Evolutionary conservation across 345 rosid genomes (phyloP), one percentile per base, ranked within the genome.

Genomic region (Corchorus olitorius): DNA sequence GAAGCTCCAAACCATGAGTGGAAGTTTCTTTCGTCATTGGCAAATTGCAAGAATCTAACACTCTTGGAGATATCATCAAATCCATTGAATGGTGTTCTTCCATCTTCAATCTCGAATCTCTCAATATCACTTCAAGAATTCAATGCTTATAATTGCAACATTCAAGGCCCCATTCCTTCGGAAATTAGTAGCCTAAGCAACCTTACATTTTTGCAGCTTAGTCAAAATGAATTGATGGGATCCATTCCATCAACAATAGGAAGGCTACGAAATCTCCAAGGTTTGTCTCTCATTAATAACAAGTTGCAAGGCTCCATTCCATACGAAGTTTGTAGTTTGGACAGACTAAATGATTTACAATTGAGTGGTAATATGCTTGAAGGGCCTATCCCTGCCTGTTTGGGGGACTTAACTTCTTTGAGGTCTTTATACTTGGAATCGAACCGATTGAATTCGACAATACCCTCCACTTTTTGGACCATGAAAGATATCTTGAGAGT

Each of bases 231-330:
- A 22, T 43, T 77, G 15, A 35, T 37, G 3, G 80, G 78, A 12
- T n/a, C 75, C 0, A 62, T 80, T 45, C 86, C 83, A 0, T 6
- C 2, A n/a, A 5, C 75, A 71, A 35, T 77, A 53, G 73, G 79
- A 17, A 59, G 60, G 63, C n/a, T 79, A 8, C 33, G 11, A 10
- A 8, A n/a, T 0, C 72, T 79, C 8, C 78, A 79, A 70, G 62
- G 19, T 10, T n/a, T 79, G 60, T n/a, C 11, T 61, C 50, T 63
- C 15, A 1, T 8, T 2, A 2, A 7, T 4, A 79, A 75, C 17
- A 70, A 43, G 27, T 43, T 79, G 16, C n/a, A 15, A 63, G 76
- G 76, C 20, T 41, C 15, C 13, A 74, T 69, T 43, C 70, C 78
- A 8, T 14, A 16, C 37, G 11, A 55, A 6, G 8, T 78, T 64